These are phyloP conservation scores for Aspergillus pseudonomiae DNA, from an alignment of 2,329 filamentous ascomycete genomes.

Conservation along the genomic window DNA sequence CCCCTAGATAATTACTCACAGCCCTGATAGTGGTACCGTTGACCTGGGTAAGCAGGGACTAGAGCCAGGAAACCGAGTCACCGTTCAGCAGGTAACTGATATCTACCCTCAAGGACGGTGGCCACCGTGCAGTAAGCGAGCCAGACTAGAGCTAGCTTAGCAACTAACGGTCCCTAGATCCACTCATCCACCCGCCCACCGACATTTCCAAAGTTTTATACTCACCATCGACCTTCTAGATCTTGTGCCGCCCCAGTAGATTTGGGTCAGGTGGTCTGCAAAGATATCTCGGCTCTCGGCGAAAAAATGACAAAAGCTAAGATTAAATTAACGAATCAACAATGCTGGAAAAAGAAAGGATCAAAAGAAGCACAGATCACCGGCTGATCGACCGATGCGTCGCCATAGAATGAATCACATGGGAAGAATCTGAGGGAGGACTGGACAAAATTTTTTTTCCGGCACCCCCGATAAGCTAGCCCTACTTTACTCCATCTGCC, in stretches of 20 bases:
- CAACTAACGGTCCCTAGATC: constrained; percentile 4
- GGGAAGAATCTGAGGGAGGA: not conserved
- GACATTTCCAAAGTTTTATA: not conserved
- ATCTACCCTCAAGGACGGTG: not conserved
- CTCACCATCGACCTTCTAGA: constrained; percentile 6
- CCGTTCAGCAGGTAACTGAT: not conserved
- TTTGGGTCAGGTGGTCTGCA: constrained; percentile 7
- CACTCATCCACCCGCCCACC: constrained; percentile 3
- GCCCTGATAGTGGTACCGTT: not conserved
- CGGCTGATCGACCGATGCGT: not conserved
- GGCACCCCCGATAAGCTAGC: not conserved
- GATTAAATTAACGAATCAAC: not conserved
- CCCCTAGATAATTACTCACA: not conserved
- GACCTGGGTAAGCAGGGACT: not conserved
- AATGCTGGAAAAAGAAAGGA: not conserved
- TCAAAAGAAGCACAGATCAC: not conserved
- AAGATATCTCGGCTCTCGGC: not conserved
- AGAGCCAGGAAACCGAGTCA: not conserved
- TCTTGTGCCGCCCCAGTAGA: constrained; percentile 6
- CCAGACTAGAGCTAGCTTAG: not conserved
- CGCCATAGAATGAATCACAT: not conserved
- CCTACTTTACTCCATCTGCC: not conserved
- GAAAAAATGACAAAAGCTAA: not conserved
- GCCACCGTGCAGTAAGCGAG: not conserved
- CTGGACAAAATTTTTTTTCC: not conserved